Base-by-base conservation (phyloP, 2,329 filamentous ascomycete species). In the Colletotrichum cereale region DNA sequence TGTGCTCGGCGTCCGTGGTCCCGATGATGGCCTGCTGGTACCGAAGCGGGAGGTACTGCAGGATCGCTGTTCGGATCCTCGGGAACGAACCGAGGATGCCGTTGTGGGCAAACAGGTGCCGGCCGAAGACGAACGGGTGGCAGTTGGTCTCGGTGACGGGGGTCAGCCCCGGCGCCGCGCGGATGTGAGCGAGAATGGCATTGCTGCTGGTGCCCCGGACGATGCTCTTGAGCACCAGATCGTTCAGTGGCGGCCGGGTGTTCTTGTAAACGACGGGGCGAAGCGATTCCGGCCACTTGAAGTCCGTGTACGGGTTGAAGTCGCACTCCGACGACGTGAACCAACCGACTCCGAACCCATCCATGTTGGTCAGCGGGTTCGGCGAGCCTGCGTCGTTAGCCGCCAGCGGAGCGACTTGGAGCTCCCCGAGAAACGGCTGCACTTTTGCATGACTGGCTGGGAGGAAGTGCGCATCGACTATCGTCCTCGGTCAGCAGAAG, bases 81-180 rank as follows among this genome's bases (percentile, higher is more conserved):
- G 57, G 34, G 10, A 71, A 71, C n/a, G 57, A 62, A 3, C 65
- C 68, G 11, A 71, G 48, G 7, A 71, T 58, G 53, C 68, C 68
- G 42, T 71, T 71, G 47, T 71, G 65, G 2, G 68, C 68, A 34
- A 71, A 71, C n/a, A 71, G 34, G 8, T 71, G 65, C 16, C 68
- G 50, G 16, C 68, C 68, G 12, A 71, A 71, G 14, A 36, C 58
- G 38, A 71, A 71, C 29, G 68, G 65, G 8, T 71, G 68, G 34
- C 68, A 71, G 50, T 71, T 69, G 10, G 68, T 71, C 26, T 71
- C 65, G 31, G 69, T 65, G 2, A 71, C 68, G 12, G 68, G 52
- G 4, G 65, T 71, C 3, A 71, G 52, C 3, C 68, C 68, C 0
- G 65, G 64, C 1, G 64, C 65, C 18, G 68, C 68, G 26, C 68